Evolutionary conservation across 495 filamentous ascomycete species (phyloP).

Genomic region (Aspergillus affinis): DNA sequence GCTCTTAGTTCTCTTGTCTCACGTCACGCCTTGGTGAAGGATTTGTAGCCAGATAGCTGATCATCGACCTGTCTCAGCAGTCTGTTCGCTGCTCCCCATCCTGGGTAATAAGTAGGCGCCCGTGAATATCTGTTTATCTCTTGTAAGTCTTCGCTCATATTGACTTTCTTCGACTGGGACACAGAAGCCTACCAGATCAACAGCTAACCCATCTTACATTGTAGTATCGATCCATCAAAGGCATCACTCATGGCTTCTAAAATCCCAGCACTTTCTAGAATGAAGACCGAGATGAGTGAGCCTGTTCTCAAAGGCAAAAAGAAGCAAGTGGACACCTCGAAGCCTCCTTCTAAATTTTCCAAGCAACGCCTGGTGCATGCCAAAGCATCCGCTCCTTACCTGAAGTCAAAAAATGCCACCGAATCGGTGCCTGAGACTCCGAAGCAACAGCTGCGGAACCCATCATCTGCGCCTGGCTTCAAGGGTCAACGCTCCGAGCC

Average conservation of each 20-base stretch:
- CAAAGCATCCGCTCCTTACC: too few species aligned
- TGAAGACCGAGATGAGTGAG: not conserved
- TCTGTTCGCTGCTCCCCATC: not conserved
- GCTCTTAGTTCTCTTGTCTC: not conserved
- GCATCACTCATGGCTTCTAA: not conserved
- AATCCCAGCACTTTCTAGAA: not conserved
- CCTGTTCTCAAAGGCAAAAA: not conserved
- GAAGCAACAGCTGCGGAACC: not conserved
- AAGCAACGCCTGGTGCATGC: not conserved
- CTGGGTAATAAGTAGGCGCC: not conserved
- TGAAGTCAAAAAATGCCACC: too few species aligned
- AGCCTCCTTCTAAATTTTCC: not conserved
- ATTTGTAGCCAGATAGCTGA: not conserved
- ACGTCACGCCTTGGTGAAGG: not conserved
- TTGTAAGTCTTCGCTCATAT: not conserved
- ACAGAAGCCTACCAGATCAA: not conserved
- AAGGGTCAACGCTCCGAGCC: not conserved
- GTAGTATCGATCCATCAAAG: not conserved
- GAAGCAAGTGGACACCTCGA: not conserved
- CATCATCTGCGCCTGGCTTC: not conserved
- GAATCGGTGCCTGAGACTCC: too few species aligned
- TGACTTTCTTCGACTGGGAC: not conserved
- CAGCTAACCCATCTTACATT: not conserved
- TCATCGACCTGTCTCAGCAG: not conserved
- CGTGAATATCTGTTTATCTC: not conserved